These are phyloP conservation scores for Hypoxylon sp. DNA, from an alignment of 2,329 filamentous ascomycete genomes.

Conservation along the genomic window DNA sequence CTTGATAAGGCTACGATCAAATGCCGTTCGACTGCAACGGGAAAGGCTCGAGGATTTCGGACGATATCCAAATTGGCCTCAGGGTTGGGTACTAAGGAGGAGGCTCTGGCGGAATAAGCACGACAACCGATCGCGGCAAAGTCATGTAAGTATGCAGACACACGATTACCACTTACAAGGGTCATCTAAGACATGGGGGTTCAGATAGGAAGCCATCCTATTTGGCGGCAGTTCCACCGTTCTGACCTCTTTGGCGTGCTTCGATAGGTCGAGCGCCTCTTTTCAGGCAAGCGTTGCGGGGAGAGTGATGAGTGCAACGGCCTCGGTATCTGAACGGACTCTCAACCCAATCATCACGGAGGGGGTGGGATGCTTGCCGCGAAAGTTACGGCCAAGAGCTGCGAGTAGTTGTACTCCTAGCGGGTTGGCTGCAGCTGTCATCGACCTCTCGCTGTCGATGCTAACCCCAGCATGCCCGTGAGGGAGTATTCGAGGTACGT, in stretches of 20 bases:
- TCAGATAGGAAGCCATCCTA: conserved; percentile 37
- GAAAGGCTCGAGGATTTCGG: conserved; percentile 23
- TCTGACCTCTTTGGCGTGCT: conserved; percentile 29
- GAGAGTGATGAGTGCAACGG: conserved; percentile 37
- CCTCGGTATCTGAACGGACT: conserved; percentile 35
- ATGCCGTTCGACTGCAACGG: conserved; percentile 23
- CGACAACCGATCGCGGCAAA: conserved; percentile 35
- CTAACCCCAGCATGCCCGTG: conserved; percentile 25
- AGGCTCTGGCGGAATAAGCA: conserved; percentile 34
- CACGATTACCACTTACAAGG: conserved; percentile 37
- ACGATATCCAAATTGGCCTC: conserved; percentile 34
- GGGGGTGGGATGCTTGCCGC: conserved; percentile 32
- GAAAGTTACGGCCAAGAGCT: conserved; percentile 39
- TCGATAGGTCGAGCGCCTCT: conserved; percentile 37
- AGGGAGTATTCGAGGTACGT: conserved; percentile 37
- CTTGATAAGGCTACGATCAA: conserved; percentile 36
- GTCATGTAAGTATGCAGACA: conserved; percentile 36
- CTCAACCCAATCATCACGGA: conserved; percentile 32
- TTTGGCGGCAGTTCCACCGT: conserved; percentile 34
- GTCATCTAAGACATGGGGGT: conserved; percentile 38
- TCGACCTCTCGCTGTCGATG: conserved; percentile 30
- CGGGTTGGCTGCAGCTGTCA: conserved; percentile 35
- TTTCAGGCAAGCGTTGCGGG: conserved; percentile 39
- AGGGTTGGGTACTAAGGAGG: conserved; percentile 30
- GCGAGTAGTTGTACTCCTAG: conserved; percentile 35